phyloP scores from a whole-genome alignment of 1,284 basidiomycete species.

The Ustilago xerochloae region DNA sequence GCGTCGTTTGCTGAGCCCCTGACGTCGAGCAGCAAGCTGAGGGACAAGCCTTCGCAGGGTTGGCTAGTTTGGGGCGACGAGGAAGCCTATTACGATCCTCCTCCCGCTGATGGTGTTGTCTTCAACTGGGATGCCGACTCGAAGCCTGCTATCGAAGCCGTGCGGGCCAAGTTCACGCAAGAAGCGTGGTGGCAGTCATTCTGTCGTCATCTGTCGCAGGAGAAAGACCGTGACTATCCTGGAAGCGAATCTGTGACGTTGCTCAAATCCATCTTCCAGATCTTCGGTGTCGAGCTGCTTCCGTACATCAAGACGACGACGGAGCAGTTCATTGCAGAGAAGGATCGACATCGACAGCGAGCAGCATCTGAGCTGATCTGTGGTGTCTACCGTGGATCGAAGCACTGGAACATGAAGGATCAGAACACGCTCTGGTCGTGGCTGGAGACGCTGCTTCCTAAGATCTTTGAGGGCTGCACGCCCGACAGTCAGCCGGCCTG shows the following conservation, averaged over 20 bases:
- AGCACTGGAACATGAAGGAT: constrained; percentile 83
- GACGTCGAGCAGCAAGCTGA: constrained; percentile 71
- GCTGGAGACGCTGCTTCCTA: constrained; percentile 78
- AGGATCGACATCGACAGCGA: constrained; percentile 89
- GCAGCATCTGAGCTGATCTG: constrained; percentile 87
- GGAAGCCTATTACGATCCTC: constrained; percentile 77
- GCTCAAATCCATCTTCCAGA: constrained; percentile 72
- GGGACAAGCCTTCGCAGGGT: constrained; percentile 85
- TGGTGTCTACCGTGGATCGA: constrained; percentile 80
- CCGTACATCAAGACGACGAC: constrained; percentile 75
- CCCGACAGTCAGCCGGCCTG: constrained; percentile 70
- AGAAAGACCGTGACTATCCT: constrained; percentile 64
- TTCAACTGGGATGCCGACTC: constrained; percentile 78
- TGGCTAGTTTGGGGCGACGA: constrained; percentile 84
- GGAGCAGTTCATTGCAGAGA: constrained; percentile 74
- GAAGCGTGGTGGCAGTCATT: constrained; percentile 75
- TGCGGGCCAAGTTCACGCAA: constrained; percentile 72
- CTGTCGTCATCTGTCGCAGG: constrained; percentile 61
- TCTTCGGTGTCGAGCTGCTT: constrained; percentile 74
- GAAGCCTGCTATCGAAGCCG: constrained; percentile 74
- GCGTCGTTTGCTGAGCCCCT: constrained; percentile 69
- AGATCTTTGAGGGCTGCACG: constrained; percentile 75
- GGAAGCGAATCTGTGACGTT: constrained; percentile 69
- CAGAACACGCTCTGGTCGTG: constrained; percentile 81
- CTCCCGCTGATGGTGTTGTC: constrained; percentile 72